A percentile compares a stretch with the other conserved stretches of the same genome.
Evolutionary conservation across 2,329 filamentous ascomycete genomes (phyloP).

Genomic region (Ascochyta fabae): DNA sequence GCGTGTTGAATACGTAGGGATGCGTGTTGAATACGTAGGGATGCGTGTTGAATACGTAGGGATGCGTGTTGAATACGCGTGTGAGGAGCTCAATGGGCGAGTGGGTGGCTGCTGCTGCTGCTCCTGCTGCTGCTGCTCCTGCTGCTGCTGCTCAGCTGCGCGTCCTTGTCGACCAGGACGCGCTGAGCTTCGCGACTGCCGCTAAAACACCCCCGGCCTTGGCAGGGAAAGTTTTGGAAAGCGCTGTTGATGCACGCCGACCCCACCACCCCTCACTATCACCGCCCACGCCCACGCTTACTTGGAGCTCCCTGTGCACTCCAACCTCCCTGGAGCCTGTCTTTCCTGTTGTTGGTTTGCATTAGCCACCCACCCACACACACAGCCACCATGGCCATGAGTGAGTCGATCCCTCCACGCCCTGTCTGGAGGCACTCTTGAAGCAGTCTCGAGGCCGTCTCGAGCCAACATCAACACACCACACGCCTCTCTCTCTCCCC

Average conservation of each 20-base stretch:
- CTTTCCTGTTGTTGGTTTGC: slow-evolving; percentile 9
- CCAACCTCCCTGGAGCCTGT: not conserved
- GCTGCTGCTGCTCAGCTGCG: not conserved
- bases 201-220: slow-evolving; percentile 21
- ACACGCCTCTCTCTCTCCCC: slow-evolving; percentile 17
- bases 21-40: not conserved
- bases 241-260: slow-evolving; percentile 30
- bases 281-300: slow-evolving; percentile 16
- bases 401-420: slow-evolving; percentile 37
- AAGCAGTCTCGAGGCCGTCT: too few species aligned
- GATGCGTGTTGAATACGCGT: too few species aligned
- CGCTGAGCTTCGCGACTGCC: slow-evolving; percentile 9
- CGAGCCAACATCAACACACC: not conserved
- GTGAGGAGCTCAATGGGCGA: too few species aligned
- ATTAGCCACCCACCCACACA: not conserved
- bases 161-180: not conserved
- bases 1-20: not conserved
- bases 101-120: too few species aligned
- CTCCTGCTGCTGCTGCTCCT: too few species aligned
- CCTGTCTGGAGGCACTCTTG: too few species aligned
- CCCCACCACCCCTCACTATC: slow-evolving; percentile 37
- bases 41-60: too few species aligned
- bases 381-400: slow-evolving; percentile 47
- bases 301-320: slow-evolving; percentile 10
- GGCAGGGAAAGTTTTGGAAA: slow-evolving; percentile 38